Conservation (phyloP, 2,329 filamentous ascomycete species). For the Alternaria gansuensis region DNA sequence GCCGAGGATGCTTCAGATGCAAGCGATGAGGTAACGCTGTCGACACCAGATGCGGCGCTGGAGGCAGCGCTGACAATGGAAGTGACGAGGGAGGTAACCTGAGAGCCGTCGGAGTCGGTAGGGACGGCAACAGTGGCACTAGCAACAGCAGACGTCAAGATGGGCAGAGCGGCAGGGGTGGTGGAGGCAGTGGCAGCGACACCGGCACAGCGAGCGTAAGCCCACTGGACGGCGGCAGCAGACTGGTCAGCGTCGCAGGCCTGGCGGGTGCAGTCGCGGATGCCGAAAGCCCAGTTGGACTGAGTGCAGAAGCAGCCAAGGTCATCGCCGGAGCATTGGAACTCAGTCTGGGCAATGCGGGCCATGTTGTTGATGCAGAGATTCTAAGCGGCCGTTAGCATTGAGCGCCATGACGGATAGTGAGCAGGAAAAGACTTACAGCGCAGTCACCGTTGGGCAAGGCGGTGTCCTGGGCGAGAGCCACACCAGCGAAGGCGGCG, state of each 20-base stretch:
- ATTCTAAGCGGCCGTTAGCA: conserved; percentile 40
- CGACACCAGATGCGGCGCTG: conserved; percentile 14
- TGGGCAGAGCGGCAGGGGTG: conserved; percentile 26
- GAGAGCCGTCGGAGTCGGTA: neutral
- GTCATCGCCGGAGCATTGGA: conserved; percentile 55
- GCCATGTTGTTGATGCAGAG: conserved; percentile 60
- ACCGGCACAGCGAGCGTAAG: conserved; percentile 47
- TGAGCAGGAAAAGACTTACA: conserved; percentile 40
- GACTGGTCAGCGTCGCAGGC: conserved; percentile 49
- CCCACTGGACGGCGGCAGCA: conserved; percentile 46
- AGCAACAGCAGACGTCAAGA: conserved; percentile 27
- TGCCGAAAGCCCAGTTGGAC: conserved; percentile 56
- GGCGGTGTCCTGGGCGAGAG: conserved; percentile 46
- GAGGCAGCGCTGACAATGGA: conserved; percentile 26
- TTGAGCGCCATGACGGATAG: conserved; percentile 1
- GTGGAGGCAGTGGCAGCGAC: conserved; percentile 25
- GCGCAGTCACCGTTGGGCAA: conserved; percentile 39
- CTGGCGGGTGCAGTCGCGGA: conserved; percentile 59
- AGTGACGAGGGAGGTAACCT: conserved; percentile 20
- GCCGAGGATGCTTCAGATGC: conserved; percentile 10
- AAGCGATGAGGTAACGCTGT: conserved; percentile 22
- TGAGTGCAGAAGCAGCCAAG: conserved; percentile 57
- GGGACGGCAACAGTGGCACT: conserved; percentile 7
- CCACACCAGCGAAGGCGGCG: conserved; percentile 43
- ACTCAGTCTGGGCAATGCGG: conserved; percentile 47